Percentiles rank a stretch among this genome's conserved stretches.
These are phyloP conservation scores for Lanmaoa rubissima DNA, from an alignment of 768 basidiomycete genomes.

Conservation along the genomic window DNA sequence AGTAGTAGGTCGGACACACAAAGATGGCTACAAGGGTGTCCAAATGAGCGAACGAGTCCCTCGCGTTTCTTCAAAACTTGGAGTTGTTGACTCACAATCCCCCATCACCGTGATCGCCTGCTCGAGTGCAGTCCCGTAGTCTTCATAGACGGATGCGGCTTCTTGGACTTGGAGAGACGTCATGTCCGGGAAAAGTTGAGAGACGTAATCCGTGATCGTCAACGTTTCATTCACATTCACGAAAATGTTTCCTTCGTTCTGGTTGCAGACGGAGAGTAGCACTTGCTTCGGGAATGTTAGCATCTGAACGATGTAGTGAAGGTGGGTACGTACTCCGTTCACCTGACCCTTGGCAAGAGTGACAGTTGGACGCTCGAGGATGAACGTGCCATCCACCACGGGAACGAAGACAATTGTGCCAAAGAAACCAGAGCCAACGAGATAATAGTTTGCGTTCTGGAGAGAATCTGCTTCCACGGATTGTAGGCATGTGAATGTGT, in stretches of 20 bases:
- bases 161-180: slow-evolving; percentile 22
- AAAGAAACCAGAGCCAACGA: slow-evolving; percentile 35
- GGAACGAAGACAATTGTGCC: slow-evolving; percentile 42
- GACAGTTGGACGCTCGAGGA: slow-evolving; percentile 41
- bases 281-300: slow-evolving; percentile 24
- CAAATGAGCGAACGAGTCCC: neutral
- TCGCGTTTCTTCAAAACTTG: neutral
- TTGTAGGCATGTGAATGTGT: slow-evolving; percentile 43
- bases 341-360: slow-evolving; percentile 36
- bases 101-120: slow-evolving; percentile 39
- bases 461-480: slow-evolving; percentile 31
- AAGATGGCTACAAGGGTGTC: slow-evolving; percentile 30
- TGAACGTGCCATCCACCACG: slow-evolving; percentile 48
- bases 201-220: slow-evolving; percentile 20
- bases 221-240: slow-evolving; percentile 24
- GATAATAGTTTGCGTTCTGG: slow-evolving; percentile 32
- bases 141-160: slow-evolving; percentile 30
- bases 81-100: slow-evolving; percentile 35
- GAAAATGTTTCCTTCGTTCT: slow-evolving; percentile 33
- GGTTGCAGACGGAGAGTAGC: slow-evolving; percentile 25
- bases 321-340: slow-evolving; percentile 39
- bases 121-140: slow-evolving; percentile 31
- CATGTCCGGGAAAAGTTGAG: slow-evolving; percentile 43
- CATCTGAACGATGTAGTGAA: neutral
- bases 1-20: slow-evolving; percentile 35